Evolutionary conservation across 1,139 yeast species (phyloP).

Genomic region (Yamadazyma mexicana): DNA sequence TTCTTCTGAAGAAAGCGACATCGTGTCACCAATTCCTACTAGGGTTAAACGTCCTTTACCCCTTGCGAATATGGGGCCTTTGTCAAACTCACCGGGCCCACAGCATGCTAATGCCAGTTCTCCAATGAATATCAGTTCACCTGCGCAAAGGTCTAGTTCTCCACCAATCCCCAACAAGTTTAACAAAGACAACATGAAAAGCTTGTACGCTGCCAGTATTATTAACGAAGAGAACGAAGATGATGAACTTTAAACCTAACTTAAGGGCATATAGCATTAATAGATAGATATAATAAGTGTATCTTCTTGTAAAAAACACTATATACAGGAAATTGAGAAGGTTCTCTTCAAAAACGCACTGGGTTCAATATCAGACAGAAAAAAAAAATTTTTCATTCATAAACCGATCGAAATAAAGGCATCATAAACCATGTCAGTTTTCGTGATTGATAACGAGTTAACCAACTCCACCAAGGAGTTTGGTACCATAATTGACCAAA

Average conservation of each 20-base stretch:
- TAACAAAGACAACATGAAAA: constrained; percentile 2
- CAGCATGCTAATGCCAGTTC: not conserved
- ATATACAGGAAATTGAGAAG: not conserved
- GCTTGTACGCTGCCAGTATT: constrained; percentile 12
- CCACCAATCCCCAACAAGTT: constrained; percentile 30
- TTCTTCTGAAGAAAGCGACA: constrained; percentile 36
- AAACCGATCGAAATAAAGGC: not conserved
- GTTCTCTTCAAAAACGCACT: not conserved
- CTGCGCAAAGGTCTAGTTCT: constrained; percentile 28
- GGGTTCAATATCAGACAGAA: too few relatives aligned
- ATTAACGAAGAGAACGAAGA: constrained; percentile 23
- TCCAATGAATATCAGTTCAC: constrained; percentile 4
- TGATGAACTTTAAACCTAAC: not conserved
- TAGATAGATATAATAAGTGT: not conserved
- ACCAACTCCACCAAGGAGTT: constrained; percentile 44
- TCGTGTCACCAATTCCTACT: constrained; percentile 17
- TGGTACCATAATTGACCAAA: constrained; percentile 39
- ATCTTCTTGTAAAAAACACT: not conserved
- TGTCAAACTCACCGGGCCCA: not conserved
- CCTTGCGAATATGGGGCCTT: not conserved
- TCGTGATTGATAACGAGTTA: constrained; percentile 48
- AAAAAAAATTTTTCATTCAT: constrained; percentile 9
- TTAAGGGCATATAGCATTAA: not conserved
- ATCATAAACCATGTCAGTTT: constrained; percentile 38
- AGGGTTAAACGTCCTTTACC: not conserved